Percentiles rank a stretch among this genome's conserved stretches.
Conservation (phyloP, 176 grass and related monocot genomes). For the Carex parvula region DNA sequence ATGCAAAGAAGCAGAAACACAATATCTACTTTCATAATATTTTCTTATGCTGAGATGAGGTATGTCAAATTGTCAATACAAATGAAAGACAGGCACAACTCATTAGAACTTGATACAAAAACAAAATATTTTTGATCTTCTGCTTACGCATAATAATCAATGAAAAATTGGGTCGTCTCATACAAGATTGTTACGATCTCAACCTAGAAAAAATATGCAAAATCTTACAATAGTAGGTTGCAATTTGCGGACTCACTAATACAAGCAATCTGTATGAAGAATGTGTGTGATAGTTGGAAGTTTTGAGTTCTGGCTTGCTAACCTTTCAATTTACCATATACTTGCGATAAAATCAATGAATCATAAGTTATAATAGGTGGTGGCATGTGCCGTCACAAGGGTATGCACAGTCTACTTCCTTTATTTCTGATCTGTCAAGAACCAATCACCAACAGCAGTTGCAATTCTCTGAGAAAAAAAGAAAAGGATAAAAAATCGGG, state of each 20-base stretch:
- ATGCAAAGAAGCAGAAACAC: background rate
- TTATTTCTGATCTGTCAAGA: constrained; percentile 40
- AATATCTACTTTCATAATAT: background rate
- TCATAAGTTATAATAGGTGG: constrained; percentile 39
- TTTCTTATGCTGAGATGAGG: background rate
- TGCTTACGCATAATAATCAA: constrained; percentile 11
- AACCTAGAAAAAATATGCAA: constrained; percentile 13
- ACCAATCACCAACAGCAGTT: constrained; percentile 81
- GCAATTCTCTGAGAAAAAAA: constrained; percentile 53
- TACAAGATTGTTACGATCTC: constrained; percentile 18
- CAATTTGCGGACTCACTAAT: background rate
- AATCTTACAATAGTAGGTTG: constrained; percentile 24
- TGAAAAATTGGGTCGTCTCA: constrained; percentile 5
- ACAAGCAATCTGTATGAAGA: constrained; percentile 2
- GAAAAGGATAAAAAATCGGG: background rate
- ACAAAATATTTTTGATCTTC: background rate
- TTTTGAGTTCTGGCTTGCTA: constrained; percentile 22
- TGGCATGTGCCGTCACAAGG: constrained; percentile 88
- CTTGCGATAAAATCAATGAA: background rate
- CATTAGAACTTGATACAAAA: background rate
- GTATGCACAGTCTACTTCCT: constrained; percentile 79
- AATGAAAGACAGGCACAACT: background rate
- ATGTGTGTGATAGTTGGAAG: background rate
- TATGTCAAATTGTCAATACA: background rate
- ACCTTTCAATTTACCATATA: constrained; percentile 31